Base-by-base conservation (phyloP, 768 basidiomycete species). In the Calocybe cyanea region DNA sequence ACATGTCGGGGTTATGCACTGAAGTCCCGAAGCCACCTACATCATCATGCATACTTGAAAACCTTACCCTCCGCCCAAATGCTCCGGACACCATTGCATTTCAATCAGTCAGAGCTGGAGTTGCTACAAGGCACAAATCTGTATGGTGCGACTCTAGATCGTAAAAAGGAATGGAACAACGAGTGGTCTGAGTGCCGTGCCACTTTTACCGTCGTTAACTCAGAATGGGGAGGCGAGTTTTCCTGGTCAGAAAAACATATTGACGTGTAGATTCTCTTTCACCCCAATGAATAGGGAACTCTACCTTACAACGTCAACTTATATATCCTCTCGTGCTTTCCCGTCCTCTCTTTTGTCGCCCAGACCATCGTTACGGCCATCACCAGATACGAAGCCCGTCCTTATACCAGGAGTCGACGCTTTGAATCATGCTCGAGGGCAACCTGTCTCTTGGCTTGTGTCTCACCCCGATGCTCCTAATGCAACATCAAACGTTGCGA, bases 301-400 rank as follows among this genome's bases (percentile, higher is more conserved):
- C 19, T 94, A 88, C 60, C 67, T 89, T 2, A 75, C 77, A 0
- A 81, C 87, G 1, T 70, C 84, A 5, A 92, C 87, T 0, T 83
- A 89, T 58, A 68, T 92, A 30, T 90, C 90, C 1, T 94, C 93
- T 1, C 80, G 94, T 41, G 87, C 92, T 0, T 97, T 96, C 57
- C 90, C 93, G 0, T 96, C 93, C 0, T 80, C 81, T 6, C 66
- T 97, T 17, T 73, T 96, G 21, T 80, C 80, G 4, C 57, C 61
- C 15, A 72, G 56, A 0, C 80, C 85, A 5, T 71, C 81, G 0
- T 69, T 86, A 7, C 58, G 73, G 23, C 62, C 73, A 10, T 71
- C 73, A 0, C 63, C 75, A 0, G 63, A 72, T 7, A 79, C 84
- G 0, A 73, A 85, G 51, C 90, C 92, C 1, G 72, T 96, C 9